Evolutionary conservation across 108 stramenopile genomes (phyloP), one percentile per base, ranked within the genome.

Genomic region (Fragilaria crotonensis): DNA sequence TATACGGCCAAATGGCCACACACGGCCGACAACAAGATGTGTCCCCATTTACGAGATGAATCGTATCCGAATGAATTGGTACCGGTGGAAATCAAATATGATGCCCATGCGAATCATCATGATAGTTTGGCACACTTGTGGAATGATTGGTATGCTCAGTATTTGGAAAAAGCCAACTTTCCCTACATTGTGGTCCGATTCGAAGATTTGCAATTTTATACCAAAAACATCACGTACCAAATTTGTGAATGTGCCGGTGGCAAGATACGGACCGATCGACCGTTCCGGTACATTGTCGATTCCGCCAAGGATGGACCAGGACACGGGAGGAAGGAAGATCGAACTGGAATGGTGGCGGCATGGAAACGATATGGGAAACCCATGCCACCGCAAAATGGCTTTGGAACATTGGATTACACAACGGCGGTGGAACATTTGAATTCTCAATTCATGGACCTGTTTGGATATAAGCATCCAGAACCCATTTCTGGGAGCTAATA

Each of bases 121-220:
- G 4, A 64, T 7, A 76, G 73, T 27, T 31, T 94, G 21, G 73
- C 77, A 0, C 73, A 85, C 48, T 59, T 83, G 2, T 94, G 86
- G 86, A 75, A 62, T 19, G 65, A 75, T 20, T 89, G 84, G 85
- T 82, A 90, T 65, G 55, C 54, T 29, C 75, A 83, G 54, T 89
- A 81, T 56, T 48, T 69, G 4, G 57, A 69, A 32, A 68, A 81
- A 7, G 80, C 74, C 0, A 71, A 71, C 18, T 88, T 80, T 62
- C 94, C 94, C 1, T 57, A 81, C n/a, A 20, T 89, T 25, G 87
- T 90, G 59, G 75, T 90, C 0, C 81, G 93, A 23, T 90, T 84
- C 67, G 89, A 90, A 67, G 89, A 90, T 66, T 68, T 90, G 47
- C 63, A 85, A 33, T 94, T 85, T 57, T 78, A 85, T 49, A 72